A percentile compares a stretch with the other conserved stretches of the same genome.
Evolutionary conservation across 2,329 filamentous ascomycete species (phyloP).

Genomic region (Aureobasidium zeae): DNA sequence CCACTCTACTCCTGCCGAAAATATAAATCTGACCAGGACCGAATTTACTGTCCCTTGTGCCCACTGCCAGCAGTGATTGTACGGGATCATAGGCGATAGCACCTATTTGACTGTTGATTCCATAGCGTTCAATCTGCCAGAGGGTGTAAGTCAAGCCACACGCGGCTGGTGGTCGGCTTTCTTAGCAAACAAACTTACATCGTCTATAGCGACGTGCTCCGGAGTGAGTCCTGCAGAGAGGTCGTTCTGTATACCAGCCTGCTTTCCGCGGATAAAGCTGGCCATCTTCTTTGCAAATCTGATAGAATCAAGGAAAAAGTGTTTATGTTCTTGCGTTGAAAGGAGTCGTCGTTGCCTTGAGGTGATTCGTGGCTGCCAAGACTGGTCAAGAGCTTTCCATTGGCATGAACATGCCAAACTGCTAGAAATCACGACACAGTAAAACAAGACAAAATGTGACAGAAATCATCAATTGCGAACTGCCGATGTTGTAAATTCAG

Average conservation of each 20-base stretch:
- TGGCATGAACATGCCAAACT: no score
- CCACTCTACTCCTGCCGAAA: slow-evolving; percentile 72
- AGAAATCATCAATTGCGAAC: no score
- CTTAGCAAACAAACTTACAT: slow-evolving; percentile 42
- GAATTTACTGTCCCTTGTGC: slow-evolving; percentile 78
- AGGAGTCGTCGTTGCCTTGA: slow-evolving; percentile 4
- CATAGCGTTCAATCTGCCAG: slow-evolving; percentile 57
- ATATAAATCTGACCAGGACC: slow-evolving; percentile 83
- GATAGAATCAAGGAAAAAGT: not conserved
- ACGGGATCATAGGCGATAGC: slow-evolving; percentile 86
- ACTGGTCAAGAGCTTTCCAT: no score
- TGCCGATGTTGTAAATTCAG: slow-evolving; percentile 4
- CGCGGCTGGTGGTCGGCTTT: not conserved
- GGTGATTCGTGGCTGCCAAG: slow-evolving; percentile 9
- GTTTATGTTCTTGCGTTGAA: not conserved
- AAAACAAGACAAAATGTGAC: no score
- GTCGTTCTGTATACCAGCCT: slow-evolving; percentile 85
- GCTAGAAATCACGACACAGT: no score
- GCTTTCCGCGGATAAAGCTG: slow-evolving; percentile 81
- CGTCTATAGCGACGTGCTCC: slow-evolving; percentile 72
- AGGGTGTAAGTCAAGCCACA: not conserved
- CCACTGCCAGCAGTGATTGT: slow-evolving; percentile 85
- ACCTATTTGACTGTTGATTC: slow-evolving; percentile 59
- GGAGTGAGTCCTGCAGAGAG: slow-evolving; percentile 72
- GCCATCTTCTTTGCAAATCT: slow-evolving; percentile 52